Evolutionary conservation across 2,329 filamentous ascomycete genomes (phyloP).

Genomic region (Sarocladiaceae sp.): DNA sequence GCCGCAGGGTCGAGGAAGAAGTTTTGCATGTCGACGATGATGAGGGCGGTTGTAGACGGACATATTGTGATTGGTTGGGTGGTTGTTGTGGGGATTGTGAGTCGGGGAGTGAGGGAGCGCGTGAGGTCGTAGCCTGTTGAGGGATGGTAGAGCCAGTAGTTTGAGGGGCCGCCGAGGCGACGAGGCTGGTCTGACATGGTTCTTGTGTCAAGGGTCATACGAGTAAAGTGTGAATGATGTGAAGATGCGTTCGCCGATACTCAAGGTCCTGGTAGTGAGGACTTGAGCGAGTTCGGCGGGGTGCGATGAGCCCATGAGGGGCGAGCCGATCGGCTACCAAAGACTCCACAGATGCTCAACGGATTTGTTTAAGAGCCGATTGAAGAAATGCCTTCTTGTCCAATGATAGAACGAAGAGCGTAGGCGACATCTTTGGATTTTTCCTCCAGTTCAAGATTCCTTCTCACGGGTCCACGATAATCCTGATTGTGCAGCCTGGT

Average conservation of each 20-base stretch:
- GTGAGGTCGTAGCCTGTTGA: constrained; percentile 20
- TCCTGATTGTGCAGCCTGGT: too few relatives aligned
- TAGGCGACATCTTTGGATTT: too few relatives aligned
- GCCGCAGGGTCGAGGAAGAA: constrained; percentile 36
- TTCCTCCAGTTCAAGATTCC: too few relatives aligned
- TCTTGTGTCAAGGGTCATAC: background rate
- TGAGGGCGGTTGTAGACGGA: constrained; percentile 37
- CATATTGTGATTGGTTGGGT: constrained; percentile 30
- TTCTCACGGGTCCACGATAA: too few relatives aligned
- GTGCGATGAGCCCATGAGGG: too few relatives aligned
- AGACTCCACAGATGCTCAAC: too few relatives aligned
- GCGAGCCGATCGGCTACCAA: too few relatives aligned
- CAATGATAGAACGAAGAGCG: too few relatives aligned
- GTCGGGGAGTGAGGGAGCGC: constrained; percentile 11
- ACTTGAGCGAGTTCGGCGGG: too few relatives aligned
- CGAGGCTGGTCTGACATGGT: background rate
- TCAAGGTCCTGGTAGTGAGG: too few relatives aligned
- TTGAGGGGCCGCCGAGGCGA: constrained; percentile 9
- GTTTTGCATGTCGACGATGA: constrained; percentile 52
- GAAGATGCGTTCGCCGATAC: background rate
- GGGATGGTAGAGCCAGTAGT: constrained; percentile 13
- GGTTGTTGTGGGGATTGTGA: constrained; percentile 16
- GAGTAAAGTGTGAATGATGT: background rate
- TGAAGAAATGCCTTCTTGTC: too few relatives aligned
- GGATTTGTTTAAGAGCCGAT: too few relatives aligned